These are phyloP conservation scores for Pichia manshurica DNA, from an alignment of 805 yeast species.

Conservation along the genomic window DNA sequence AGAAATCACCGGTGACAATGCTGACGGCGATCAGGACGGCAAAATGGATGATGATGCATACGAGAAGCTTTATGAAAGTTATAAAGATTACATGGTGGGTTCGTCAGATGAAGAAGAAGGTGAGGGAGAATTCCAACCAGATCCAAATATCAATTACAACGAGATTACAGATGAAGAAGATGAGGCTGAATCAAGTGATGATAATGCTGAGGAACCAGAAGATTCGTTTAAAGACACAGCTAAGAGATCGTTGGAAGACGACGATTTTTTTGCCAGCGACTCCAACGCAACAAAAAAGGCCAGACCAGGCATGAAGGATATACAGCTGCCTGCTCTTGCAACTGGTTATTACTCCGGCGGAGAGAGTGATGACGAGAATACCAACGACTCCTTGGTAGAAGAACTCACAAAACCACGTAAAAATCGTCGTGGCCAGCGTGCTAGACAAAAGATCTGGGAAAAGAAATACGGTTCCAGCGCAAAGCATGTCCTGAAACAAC, in stretches of 20 bases:
- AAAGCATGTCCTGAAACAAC: conserved; percentile 69
- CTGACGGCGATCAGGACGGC: conserved; percentile 8
- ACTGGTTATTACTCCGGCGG: conserved; percentile 85
- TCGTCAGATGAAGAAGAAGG: conserved; percentile 40
- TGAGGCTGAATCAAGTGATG: conserved; percentile 17
- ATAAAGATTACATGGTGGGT: conserved; percentile 34
- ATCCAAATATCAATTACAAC: conserved; percentile 43
- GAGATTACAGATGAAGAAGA: conserved; percentile 65
- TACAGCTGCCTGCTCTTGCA: conserved; percentile 62
- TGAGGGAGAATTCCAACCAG: conserved; percentile 20
- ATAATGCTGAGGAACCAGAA: conserved; percentile 3
- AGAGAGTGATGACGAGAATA: conserved; percentile 48
- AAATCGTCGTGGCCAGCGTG: conserved; percentile 95
- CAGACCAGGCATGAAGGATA: conserved; percentile 27
- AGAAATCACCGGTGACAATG: conserved; percentile 1
- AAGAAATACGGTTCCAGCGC: conserved; percentile 78
- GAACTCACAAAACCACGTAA: conserved; percentile 52
- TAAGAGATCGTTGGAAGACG: conserved; percentile 23
- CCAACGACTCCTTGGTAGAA: conserved; percentile 45
- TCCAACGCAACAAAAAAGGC: conserved; percentile 16
- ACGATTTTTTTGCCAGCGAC: conserved; percentile 37
- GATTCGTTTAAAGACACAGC: background rate
- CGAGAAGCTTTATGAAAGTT: conserved; percentile 21
- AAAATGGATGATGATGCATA: conserved; percentile 13
- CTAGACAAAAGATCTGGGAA: conserved; percentile 96